Conservation (phyloP, 139 green algal species). For the Edaphochlamys debaryana region DNA sequence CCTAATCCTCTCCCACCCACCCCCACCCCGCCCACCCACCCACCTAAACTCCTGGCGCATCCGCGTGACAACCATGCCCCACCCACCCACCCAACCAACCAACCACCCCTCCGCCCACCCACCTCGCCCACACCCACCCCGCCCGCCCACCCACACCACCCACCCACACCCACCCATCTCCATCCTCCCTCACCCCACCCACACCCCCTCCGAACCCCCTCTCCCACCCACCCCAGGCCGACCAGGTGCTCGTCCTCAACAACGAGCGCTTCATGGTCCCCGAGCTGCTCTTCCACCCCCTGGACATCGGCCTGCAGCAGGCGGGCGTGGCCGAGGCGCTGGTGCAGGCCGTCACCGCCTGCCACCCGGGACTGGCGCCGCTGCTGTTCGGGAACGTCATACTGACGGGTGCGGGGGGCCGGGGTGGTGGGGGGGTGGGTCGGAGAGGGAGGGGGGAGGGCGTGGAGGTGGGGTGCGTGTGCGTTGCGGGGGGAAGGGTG, state of each 20-base stretch:
- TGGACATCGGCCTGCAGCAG: conserved; percentile 77
- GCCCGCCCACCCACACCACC: background rate
- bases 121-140: background rate
- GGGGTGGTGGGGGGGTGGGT: background rate
- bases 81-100: too few relatives aligned
- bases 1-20: too few relatives aligned
- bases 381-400: conserved; percentile 87
- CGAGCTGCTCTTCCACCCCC: conserved; percentile 78
- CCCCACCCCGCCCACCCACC: too few relatives aligned
- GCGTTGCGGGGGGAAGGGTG: background rate
- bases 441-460: background rate
- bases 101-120: too few relatives aligned
- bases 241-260: conserved; percentile 87
- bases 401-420: conserved; percentile 59
- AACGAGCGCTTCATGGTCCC: conserved; percentile 99
- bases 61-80: too few relatives aligned
- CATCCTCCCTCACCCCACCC: background rate
- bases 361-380: conserved; percentile 72
- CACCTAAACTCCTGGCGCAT: too few relatives aligned
- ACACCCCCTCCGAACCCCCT: background rate
- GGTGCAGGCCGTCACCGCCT: conserved; percentile 47
- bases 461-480: background rate
- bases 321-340: conserved; percentile 71
- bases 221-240: background rate
- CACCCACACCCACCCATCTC: background rate